phyloP scores from a whole-genome alignment of 768 basidiomycete genomes.

The Leccinum obscurum region DNA sequence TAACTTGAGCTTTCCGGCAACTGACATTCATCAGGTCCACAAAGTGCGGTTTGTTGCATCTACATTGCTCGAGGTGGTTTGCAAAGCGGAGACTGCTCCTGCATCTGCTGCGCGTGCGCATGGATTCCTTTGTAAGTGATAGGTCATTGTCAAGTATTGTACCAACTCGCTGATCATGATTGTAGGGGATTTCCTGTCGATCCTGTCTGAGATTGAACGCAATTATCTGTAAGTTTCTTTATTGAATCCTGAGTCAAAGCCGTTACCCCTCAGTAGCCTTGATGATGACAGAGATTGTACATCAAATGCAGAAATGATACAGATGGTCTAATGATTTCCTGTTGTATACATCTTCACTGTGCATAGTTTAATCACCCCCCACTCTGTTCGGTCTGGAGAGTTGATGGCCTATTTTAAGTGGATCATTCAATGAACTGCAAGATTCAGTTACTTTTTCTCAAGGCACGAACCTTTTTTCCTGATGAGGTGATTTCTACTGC shows the following conservation, averaged over 20 bases:
- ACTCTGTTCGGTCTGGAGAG: too few species aligned
- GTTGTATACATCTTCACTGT: neutral
- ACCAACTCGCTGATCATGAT: slow-evolving; percentile 6
- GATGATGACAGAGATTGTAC: slow-evolving; percentile 42
- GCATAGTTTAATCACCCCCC: too few species aligned
- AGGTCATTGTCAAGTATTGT: neutral
- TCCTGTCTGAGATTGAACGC: slow-evolving; percentile 87
- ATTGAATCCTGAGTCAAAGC: neutral
- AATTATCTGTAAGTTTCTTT: slow-evolving; percentile 70
- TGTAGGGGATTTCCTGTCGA: slow-evolving; percentile 89
- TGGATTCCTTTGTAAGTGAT: slow-evolving; percentile 73
- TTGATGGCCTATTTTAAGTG: too few species aligned
- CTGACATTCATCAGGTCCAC: slow-evolving; percentile 56
- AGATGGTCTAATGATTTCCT: slow-evolving; percentile 17
- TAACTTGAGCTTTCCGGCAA: neutral
- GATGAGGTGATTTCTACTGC: too few species aligned
- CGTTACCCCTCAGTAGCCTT: slow-evolving; percentile 43
- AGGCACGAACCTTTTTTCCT: too few species aligned
- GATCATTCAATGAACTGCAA: too few species aligned
- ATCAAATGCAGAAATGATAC: slow-evolving; percentile 58
- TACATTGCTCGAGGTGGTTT: slow-evolving; percentile 80
- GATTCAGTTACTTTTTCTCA: too few species aligned
- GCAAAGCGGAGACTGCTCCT: slow-evolving; percentile 77
- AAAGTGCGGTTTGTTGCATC: slow-evolving; percentile 95
- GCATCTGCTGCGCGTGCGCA: slow-evolving; percentile 83